A percentile compares a stretch with the other conserved stretches of the same genome.
These are phyloP conservation scores for Stagonosporopsis vannaccii DNA, from an alignment of 2,329 filamentous ascomycete species.

Conservation along the genomic window DNA sequence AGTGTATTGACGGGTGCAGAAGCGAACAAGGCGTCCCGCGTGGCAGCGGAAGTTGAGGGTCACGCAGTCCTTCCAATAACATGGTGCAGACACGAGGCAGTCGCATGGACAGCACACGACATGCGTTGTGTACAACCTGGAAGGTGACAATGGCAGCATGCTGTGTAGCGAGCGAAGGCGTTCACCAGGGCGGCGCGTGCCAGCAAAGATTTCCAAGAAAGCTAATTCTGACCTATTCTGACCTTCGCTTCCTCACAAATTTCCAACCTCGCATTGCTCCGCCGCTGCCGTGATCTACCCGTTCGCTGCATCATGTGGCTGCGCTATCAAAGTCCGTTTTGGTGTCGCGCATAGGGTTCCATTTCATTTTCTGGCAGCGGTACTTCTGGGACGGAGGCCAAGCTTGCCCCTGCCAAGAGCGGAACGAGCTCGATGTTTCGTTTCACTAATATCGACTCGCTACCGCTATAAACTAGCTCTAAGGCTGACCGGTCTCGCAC, in stretches of 20 bases:
- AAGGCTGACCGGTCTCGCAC: constrained; percentile 5
- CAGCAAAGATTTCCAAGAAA: background rate
- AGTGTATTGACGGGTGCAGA: constrained; percentile 9
- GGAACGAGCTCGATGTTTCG: constrained; percentile 13
- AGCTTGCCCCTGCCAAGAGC: constrained; percentile 20
- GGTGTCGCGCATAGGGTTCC: background rate
- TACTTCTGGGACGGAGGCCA: background rate
- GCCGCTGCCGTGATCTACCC: constrained; percentile 11
- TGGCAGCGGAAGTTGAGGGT: constrained; percentile 8
- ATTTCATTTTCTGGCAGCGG: constrained; percentile 2
- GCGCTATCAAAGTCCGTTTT: background rate
- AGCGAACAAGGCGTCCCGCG: constrained; percentile 11
- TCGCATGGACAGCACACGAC: constrained; percentile 13
- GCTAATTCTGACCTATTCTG: constrained; percentile 3
- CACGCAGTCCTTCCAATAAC: constrained; percentile 16
- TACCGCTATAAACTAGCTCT: background rate
- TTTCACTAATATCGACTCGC: constrained; percentile 11
- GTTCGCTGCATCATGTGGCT: constrained; percentile 3
- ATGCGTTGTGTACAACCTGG: constrained; percentile 6
- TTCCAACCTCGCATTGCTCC: background rate
- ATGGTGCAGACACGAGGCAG: constrained; percentile 19
- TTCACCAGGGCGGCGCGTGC: background rate
- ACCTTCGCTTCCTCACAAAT: background rate
- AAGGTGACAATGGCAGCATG: background rate
- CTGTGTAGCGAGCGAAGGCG: background rate